Conservation (phyloP, 1,139 yeast genomes). For the Pichia sp. region DNA sequence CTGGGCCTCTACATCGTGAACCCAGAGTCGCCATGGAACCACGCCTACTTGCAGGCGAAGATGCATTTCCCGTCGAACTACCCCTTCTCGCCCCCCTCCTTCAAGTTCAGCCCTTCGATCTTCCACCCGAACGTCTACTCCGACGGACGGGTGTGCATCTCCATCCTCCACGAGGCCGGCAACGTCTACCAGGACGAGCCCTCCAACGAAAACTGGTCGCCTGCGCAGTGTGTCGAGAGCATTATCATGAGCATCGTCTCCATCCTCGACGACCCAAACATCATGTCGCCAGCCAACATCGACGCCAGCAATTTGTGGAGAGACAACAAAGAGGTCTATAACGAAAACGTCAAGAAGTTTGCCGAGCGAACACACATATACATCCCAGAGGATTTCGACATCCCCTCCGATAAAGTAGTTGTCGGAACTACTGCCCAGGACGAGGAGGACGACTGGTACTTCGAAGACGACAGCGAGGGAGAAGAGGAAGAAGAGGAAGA, state of each 20-base stretch:
- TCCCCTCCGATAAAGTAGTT: constrained; percentile 45
- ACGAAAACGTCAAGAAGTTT: constrained; percentile 70
- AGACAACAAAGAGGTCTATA: constrained; percentile 74
- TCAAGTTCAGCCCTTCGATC: constrained; percentile 90
- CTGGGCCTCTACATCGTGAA: constrained; percentile 89
- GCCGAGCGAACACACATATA: constrained; percentile 81
- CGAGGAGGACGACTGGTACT: constrained; percentile 35
- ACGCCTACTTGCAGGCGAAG: constrained; percentile 94
- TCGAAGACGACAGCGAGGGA: constrained; percentile 26
- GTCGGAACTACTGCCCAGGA: constrained; percentile 24
- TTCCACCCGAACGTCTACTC: constrained; percentile 93
- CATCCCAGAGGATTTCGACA: constrained; percentile 79
- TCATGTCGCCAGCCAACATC: constrained; percentile 90
- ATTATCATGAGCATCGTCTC: constrained; percentile 88
- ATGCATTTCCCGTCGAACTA: constrained; percentile 90
- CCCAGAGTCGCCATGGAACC: constrained; percentile 86
- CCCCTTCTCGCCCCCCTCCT: constrained; percentile 89
- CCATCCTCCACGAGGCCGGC: constrained; percentile 81
- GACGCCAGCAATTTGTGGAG: constrained; percentile 93
- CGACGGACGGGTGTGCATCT: constrained; percentile 89
- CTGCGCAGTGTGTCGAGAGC: constrained; percentile 92
- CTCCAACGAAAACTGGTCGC: constrained; percentile 92
- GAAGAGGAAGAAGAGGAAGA: constrained; percentile 37
- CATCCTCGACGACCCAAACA: constrained; percentile 84
- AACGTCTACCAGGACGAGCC: constrained; percentile 88